Base-by-base conservation (phyloP, 208 protist genomes). In the Herpetomonas samuelpessoai region DNA sequence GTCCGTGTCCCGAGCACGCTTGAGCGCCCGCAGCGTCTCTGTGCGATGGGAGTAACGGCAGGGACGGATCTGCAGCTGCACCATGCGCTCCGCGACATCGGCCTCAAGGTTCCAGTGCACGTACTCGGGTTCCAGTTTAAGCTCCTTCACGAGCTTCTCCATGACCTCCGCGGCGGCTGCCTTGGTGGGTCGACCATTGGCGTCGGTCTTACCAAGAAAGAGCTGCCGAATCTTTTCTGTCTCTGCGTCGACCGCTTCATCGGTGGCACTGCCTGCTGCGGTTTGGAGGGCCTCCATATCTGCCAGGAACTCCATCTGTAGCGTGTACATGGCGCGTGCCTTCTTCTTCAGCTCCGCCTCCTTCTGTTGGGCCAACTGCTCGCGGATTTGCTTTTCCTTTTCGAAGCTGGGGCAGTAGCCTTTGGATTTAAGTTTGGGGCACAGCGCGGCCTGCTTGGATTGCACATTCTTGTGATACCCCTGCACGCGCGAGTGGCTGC, bases 101-200 rank as follows among this genome's bases (percentile, higher is more conserved):
- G 71, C 77, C 39, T 94, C 84, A 7, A 94, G 66, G 60, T 76
- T 90, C 85, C 88, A 94, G 54, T 87, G 72, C 30, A 71, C 58
- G 50, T 92, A 94, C 24, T 68, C 72, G 29, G 77, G 69, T 68
- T 92, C 82, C 60, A 71, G 55, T 68, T 87, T 85, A 45, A 94
- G 69, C 72, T 90, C 84, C 14, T 68, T 71, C 14, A 94, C 47
- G 19, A 91, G 71, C 12, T 51, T 51, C 9, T 25, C 27, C 2
- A 88, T 53, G 35, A 83, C 60, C 39, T 19, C 45, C 9, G 27
- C 25, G 16, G 45, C 39, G 46, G 76, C 62, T n/a, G 12, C 38
- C 30, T 55, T 57, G 44, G 57, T 61, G 9, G 47, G 12, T 7
- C 60, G 58, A 25, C 71, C 68, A 0, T 59, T n/a, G 1, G 68